Base-by-base conservation (phyloP, 164 flowering plant species). In the Aristolochia californica region DNA sequence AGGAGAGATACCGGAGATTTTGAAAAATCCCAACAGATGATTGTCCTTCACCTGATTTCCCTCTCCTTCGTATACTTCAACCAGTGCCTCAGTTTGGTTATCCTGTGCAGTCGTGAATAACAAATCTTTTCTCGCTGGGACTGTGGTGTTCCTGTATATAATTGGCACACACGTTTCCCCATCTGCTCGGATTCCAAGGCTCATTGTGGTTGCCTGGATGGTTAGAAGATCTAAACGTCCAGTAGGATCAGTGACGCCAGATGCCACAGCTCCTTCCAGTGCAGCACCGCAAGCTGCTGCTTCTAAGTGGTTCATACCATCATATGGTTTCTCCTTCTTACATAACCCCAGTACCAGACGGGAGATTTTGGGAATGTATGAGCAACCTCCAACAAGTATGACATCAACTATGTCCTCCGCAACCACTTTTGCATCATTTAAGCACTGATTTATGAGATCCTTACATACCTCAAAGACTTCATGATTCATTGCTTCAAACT, bases 241-340 rank as follows among this genome's bases (percentile, higher is more conserved):
- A 48, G 75, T 70, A 0, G 93, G 89, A 62, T 91, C 96, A 53
- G 73, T 72, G 25, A 79, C 53, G 0, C 98, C 98, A 3, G 94
- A 87, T 48, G 98, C 88, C 48, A 91, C 79, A 0, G 95, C 98
- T 24, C 96, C 98, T 75, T 87, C 98, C 48, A 91, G 68, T 1
- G 96, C 98, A 5, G 95, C 96, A 18, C 96, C 98, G 60, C 75
- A 55, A 7, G 88, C 98, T 10, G 87, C 89, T 49, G 95, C 87
- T 66, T 91, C 98, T 43, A 84, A 45, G 11, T 81, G 81, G 60
- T 84, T 68, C 72, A 85, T 80, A 18, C 77, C 88, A 21, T 57
- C 5, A 63, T 87, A 88, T 4, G 80, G 49, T 17, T 73, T 73
- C 47, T 61, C 62, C 30, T 49, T 78, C 50, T 77, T 77, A 48